Evolutionary conservation across 2,329 filamentous ascomycete species (phyloP), one percentile per base, ranked within the genome.

Genomic region (Ophiostoma sp.): DNA sequence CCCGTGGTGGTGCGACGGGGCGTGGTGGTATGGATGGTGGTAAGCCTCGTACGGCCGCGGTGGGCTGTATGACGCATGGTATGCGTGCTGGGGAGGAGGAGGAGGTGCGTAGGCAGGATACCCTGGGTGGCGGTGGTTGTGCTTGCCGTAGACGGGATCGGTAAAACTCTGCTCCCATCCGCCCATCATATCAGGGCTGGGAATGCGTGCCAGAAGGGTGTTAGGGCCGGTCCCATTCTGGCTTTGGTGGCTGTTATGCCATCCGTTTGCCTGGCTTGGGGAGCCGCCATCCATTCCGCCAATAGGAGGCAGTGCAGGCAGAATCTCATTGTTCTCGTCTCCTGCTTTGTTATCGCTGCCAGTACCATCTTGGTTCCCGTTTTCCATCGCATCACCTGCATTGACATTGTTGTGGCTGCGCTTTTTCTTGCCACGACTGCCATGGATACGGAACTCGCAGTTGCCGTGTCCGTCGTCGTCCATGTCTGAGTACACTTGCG

Each of bases 401-500:
- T 41, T 41, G 39, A 31, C 31, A 31, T 62, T 8, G 7, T 66
- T 33, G 1, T 69, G 44, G 15, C n/a, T 41, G 15, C 23, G 31
- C 2, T 39, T 52, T 13, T 31, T 36, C 17, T 39, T 39, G 17
- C 41, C 39, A 27, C 60, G 68, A 4, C 62, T 13, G 31, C 68
- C 67, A 4, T 44, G 57, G 17, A 71, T 36, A 36, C 35, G 41
- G 13, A 64, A 64, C 20, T 69, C 54, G 15, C 66, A 15, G 27
- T 66, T 69, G 7, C 70, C 70, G 10, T 57, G 11, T 10, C 70
- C 68, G 35, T 71, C 70, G 6, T 69, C 70, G 5, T 68, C 65
- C 4, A 71, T 17, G 6, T 71, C 66, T 8, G 70, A 44, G 36
- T 27, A 66, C 17, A 69, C 68, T 4, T 71, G 54, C 4, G 70